Conservation (phyloP, 2,329 filamentous ascomycete species). For the Colletotrichum godetiae region DNA sequence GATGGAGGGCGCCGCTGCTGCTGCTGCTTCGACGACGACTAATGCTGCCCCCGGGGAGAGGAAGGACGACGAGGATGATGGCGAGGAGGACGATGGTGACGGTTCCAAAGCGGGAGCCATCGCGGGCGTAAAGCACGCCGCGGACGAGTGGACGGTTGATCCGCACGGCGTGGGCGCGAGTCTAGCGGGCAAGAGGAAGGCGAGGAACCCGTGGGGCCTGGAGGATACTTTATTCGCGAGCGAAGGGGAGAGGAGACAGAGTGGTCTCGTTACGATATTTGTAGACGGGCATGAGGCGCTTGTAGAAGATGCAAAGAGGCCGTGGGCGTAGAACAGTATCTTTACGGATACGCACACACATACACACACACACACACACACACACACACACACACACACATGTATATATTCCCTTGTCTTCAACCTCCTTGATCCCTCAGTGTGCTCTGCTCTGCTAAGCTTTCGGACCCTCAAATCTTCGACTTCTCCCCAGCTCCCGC, state of each 20-base stretch:
- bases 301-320: constrained; percentile 49
- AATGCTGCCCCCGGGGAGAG: background rate
- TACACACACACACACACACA: background rate
- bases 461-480: too few species aligned
- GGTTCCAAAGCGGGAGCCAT: constrained; percentile 52
- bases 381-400: too few species aligned
- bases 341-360: background rate
- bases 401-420: too few species aligned
- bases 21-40: background rate
- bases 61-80: background rate
- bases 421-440: background rate
- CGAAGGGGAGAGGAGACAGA: constrained; percentile 46
- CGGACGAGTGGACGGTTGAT: constrained; percentile 62
- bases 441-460: too few species aligned
- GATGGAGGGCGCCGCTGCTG: constrained; percentile 44
- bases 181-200: constrained; percentile 59
- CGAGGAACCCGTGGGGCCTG: constrained; percentile 61
- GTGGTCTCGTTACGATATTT: constrained; percentile 50
- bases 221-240: constrained; percentile 57
- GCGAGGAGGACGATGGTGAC: background rate
- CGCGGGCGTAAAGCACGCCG: constrained; percentile 54
- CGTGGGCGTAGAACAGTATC: constrained; percentile 47
- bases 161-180: constrained; percentile 60
- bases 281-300: constrained; percentile 53
- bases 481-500: constrained; percentile 37